A percentile compares a stretch with the other conserved stretches of the same genome.
Conservation (phyloP, 306 rosid genomes). For the Castanea crenata region DNA sequence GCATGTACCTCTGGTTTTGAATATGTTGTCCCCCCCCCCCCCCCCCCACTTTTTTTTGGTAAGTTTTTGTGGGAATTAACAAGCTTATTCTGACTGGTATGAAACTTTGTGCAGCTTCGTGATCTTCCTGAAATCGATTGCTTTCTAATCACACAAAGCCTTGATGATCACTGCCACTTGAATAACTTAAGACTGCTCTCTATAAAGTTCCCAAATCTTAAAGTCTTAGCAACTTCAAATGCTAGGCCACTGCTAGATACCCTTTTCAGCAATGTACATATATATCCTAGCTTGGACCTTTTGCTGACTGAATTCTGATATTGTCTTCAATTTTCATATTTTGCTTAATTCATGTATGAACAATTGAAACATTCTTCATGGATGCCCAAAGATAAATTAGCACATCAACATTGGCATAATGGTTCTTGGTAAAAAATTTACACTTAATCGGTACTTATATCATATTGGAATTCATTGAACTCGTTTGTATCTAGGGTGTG, state of each 20-base stretch:
- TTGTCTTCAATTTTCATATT: not conserved
- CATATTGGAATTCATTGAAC: not conserved
- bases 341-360: not conserved
- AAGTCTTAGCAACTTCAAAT: constrained; percentile 80
- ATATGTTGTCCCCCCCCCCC: not conserved
- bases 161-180: constrained; percentile 97
- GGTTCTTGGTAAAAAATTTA: not conserved
- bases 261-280: constrained; percentile 73
- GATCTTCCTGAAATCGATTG: constrained; percentile 90
- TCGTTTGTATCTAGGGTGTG: not conserved
- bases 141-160: constrained; percentile 85
- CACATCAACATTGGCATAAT: not conserved
- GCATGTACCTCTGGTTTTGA: constrained; percentile 4
- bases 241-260: constrained; percentile 77
- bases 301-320: not conserved
- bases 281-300: not conserved
- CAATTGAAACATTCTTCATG: not conserved
- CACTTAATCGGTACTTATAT: not conserved
- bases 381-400: not conserved
- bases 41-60: not conserved
- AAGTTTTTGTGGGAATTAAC: constrained; percentile 1
- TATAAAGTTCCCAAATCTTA: constrained; percentile 55
- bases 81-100: constrained; percentile 29
- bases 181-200: constrained; percentile 79
- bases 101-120: constrained; percentile 63